Evolutionary conservation across 192 early-diverging fungal species (phyloP).

Genomic region (Lunasporangiospora selenospora): DNA sequence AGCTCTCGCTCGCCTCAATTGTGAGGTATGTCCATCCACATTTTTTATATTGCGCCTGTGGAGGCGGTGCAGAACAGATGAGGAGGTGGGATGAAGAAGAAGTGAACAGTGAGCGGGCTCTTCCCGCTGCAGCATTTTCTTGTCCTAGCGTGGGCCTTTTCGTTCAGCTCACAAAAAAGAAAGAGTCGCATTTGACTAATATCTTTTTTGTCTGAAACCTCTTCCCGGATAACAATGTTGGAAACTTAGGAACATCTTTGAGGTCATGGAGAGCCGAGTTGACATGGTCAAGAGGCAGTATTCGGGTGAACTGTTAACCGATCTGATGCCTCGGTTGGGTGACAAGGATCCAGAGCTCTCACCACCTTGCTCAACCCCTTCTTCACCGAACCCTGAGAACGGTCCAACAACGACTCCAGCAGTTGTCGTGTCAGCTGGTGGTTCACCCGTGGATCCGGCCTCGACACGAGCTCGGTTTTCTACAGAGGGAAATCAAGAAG

Average conservation of each 20-base stretch:
- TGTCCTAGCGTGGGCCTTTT: too few species aligned
- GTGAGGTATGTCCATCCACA: slow-evolving; percentile 13
- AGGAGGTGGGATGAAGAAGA: too few species aligned
- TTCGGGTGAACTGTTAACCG: slow-evolving; percentile 24
- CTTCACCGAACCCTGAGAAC: slow-evolving; percentile 17
- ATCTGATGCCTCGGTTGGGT: slow-evolving; percentile 16
- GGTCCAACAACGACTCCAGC: neutral
- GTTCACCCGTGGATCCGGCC: slow-evolving; percentile 1
- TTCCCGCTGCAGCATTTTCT: too few species aligned
- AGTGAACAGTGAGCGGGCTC: too few species aligned
- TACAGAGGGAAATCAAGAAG: slow-evolving; percentile 22
- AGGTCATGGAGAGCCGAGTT: slow-evolving; percentile 44
- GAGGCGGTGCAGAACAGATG: too few species aligned
- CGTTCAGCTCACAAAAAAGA: too few species aligned
- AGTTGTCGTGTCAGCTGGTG: neutral
- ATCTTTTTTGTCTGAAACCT: too few species aligned
- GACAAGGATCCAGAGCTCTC: slow-evolving; percentile 18
- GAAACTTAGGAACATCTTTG: slow-evolving; percentile 49
- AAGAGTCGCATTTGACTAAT: too few species aligned
- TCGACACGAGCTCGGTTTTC: slow-evolving; percentile 9
- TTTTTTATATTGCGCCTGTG: neutral
- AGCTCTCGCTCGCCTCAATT: slow-evolving; percentile 20
- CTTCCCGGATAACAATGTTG: too few species aligned
- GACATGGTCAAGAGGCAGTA: slow-evolving; percentile 47
- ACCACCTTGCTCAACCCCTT: slow-evolving; percentile 13